Evolutionary conservation across 1,284 basidiomycete species (phyloP).

Genomic region (Lignosus rhinocerotis): DNA sequence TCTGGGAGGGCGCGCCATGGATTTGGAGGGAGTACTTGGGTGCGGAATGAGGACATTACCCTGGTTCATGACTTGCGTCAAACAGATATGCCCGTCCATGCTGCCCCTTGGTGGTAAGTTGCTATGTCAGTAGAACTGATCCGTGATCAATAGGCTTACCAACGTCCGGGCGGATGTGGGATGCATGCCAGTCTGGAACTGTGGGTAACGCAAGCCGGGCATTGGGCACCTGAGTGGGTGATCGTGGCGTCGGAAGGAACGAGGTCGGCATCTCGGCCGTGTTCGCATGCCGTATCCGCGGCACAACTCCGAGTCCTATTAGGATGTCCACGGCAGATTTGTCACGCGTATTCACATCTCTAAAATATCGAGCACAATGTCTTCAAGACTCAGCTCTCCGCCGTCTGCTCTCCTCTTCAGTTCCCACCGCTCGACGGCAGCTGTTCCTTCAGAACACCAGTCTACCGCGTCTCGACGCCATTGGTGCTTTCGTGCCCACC

Average conservation of each 20-base stretch:
- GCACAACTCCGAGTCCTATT: neutral
- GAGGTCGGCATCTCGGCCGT: conserved; percentile 10
- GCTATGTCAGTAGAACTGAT: too few species aligned
- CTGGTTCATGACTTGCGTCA: too few species aligned
- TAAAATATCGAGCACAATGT: conserved; percentile 1
- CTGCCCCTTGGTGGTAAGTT: too few species aligned
- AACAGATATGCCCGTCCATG: too few species aligned
- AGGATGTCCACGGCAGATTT: conserved; percentile 4
- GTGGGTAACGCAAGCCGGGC: too few species aligned
- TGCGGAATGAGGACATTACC: too few species aligned
- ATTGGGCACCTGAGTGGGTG: neutral
- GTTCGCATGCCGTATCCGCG: neutral
- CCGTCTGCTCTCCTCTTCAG: conserved; percentile 1
- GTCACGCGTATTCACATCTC: conserved; percentile 7
- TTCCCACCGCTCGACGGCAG: neutral
- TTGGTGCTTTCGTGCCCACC: neutral
- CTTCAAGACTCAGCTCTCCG: neutral
- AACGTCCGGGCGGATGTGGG: too few species aligned
- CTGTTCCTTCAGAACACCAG: conserved; percentile 6
- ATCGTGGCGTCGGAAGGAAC: neutral
- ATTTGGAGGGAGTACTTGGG: too few species aligned
- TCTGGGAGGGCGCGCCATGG: too few species aligned
- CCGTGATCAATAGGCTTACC: too few species aligned
- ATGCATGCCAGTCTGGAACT: too few species aligned
- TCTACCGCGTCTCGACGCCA: conserved; percentile 6